phyloP scores from a whole-genome alignment of 495 filamentous ascomycete species.

The Neurospora sp. region DNA sequence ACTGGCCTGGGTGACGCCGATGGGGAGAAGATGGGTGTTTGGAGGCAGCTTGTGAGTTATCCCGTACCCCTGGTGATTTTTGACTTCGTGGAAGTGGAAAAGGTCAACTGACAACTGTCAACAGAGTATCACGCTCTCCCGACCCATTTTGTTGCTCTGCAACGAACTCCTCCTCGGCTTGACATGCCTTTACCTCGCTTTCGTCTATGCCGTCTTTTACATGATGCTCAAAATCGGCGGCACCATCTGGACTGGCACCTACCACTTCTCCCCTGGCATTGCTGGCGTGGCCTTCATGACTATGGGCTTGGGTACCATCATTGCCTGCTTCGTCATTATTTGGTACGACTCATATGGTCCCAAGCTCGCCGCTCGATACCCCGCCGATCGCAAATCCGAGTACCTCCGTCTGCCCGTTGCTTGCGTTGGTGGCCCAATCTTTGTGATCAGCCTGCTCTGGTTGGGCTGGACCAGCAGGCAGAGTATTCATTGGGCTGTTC shows the following conservation, averaged over 20 bases:
- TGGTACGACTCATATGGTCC: slow-evolving; percentile 21
- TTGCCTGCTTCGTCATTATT: slow-evolving; percentile 42
- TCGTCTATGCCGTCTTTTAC: slow-evolving; percentile 62
- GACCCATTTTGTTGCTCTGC: slow-evolving; percentile 46
- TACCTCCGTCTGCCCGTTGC: slow-evolving; percentile 55
- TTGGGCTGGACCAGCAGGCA: slow-evolving; percentile 51
- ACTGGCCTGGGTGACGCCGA: slow-evolving; percentile 2
- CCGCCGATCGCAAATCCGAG: slow-evolving; percentile 28
- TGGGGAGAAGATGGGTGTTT: slow-evolving; percentile 9
- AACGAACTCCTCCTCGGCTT: slow-evolving; percentile 54
- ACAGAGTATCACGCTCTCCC: slow-evolving; percentile 20
- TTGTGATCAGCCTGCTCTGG: slow-evolving; percentile 56
- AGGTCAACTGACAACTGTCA: not conserved
- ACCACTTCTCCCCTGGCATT: slow-evolving; percentile 28
- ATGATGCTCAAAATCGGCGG: slow-evolving; percentile 52
- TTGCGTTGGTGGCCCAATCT: slow-evolving; percentile 49
- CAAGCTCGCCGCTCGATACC: slow-evolving; percentile 9
- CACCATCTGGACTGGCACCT: slow-evolving; percentile 42
- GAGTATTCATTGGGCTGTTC: slow-evolving; percentile 51
- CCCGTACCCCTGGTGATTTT: not conserved
- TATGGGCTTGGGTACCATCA: slow-evolving; percentile 36
- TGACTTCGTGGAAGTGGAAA: not conserved
- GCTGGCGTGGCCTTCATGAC: slow-evolving; percentile 22
- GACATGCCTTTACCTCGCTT: slow-evolving; percentile 50
- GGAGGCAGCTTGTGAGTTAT: slow-evolving; percentile 12